Base-by-base conservation (phyloP, 345 rosid genomes). In the Passiflora organensis region DNA sequence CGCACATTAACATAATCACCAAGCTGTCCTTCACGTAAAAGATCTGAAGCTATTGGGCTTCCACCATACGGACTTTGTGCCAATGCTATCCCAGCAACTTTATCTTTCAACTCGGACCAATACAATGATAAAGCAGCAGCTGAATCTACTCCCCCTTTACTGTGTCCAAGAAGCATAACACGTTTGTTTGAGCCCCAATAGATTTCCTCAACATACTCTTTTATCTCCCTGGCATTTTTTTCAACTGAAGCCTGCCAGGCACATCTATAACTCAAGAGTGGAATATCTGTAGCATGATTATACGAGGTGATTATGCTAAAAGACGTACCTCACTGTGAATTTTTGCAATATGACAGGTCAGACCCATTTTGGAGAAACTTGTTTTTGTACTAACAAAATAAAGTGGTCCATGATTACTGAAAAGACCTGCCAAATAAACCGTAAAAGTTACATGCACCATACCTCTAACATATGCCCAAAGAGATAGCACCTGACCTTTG, bases 11-110 rank as follows among this genome's bases (percentile, higher is more conserved):
- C 86, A 56, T 89, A 93, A 76, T 89, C 99, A 46, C 99, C 97
- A 10, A 89, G 91, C 71, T 93, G 99, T 45, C 99, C 97, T 64
- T 79, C 79, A 64, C 99, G 87, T 65, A 89, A 77, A 50, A 89
- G 86, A 79, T 93, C 99, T 0, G 95, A 84, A 51, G 97, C 99
- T 64, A 89, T 82, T 13, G 96, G 96, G 38, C 89, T 84, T 36
- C 99, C 97, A 36, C 97, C 97, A 64, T 89, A 93, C 18, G 97
- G 95, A 76, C 96, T 86, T 59, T 93, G 99, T 13, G 94, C 89
- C 53, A 93, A 65, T 39, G 70, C 99, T 66, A 93, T 72, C 45
- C 97, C 95, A 48, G 95, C 89, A 53, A 93, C 97, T 76, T 89
- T 93, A 63, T 89, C 97, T 63, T 86, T 86, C 72, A 93, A 75